phyloP scores from a whole-genome alignment of 2,329 filamentous ascomycete species.

The Paracorniculantispora psalliotae region DNA sequence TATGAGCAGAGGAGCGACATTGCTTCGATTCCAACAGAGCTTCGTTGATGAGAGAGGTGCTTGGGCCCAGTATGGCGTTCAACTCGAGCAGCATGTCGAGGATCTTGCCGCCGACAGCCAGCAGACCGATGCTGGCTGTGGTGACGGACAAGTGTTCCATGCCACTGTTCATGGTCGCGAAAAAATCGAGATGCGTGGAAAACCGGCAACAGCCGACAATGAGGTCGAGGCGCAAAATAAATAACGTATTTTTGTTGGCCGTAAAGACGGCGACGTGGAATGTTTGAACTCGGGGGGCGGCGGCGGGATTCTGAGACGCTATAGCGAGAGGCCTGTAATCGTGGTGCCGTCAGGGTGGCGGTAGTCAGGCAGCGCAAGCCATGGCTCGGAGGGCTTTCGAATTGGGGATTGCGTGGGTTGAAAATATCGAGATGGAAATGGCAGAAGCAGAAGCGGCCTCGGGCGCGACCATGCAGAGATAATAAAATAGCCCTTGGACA shows the following conservation, averaged over 20 bases:
- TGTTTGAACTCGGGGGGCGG: slow-evolving; percentile 6
- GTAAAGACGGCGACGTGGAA: slow-evolving; percentile 10
- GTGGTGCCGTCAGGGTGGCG: slow-evolving; percentile 9
- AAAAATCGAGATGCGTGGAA: not conserved
- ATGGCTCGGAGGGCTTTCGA: slow-evolving; percentile 4
- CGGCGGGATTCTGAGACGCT: slow-evolving; percentile 11
- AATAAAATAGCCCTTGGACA: not conserved
- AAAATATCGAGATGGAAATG: not conserved
- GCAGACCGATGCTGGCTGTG: slow-evolving; percentile 33
- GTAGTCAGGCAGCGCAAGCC: slow-evolving; percentile 9
- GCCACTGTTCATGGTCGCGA: not conserved
- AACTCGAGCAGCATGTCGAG: slow-evolving; percentile 32
- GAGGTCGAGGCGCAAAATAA: not conserved
- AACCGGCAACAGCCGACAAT: not conserved
- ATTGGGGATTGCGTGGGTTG: not conserved
- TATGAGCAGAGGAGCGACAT: slow-evolving; percentile 32
- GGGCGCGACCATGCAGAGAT: not conserved
- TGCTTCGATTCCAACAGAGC: slow-evolving; percentile 33
- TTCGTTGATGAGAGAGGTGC: slow-evolving; percentile 25
- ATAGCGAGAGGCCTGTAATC: slow-evolving; percentile 10
- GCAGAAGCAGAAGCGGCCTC: not conserved
- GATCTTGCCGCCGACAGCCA: slow-evolving; percentile 30
- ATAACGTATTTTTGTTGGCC: not conserved
- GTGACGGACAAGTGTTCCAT: slow-evolving; percentile 29
- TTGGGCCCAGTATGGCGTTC: slow-evolving; percentile 25